Evolutionary conservation across 768 basidiomycete species (phyloP), one percentile per base, ranked within the genome.

Genomic region (Trametes cinnabarina): DNA sequence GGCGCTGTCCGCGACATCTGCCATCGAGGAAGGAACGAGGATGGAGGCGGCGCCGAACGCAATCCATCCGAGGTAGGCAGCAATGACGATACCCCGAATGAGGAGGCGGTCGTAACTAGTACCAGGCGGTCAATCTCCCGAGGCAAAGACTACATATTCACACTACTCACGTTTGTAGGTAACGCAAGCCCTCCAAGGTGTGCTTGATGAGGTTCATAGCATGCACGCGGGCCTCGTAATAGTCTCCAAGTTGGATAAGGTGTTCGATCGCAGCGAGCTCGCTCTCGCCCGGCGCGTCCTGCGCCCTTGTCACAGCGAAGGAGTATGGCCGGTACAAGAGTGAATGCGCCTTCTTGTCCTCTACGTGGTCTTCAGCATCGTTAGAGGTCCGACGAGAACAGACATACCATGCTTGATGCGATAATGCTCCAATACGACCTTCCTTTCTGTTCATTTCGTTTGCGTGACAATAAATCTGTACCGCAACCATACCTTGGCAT

Each of bases 31-130:
- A 8, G 79, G 75, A 23, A 81, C 74, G 51, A 88, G 72, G 6
- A 91, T 76, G 41, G 77, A 84, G 5, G 83, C 69, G 0, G 84
- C 82, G 6, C 82, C 76, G 69, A 83, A 92, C 1, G 83, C 84
- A 19, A 82, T 83, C 90, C 92, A 94, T 51, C 90, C 90, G 3
- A 79, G 68, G 69, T 94, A 94, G 1, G 89, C 90, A 7, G 78
- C 67, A 1, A 79, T 80, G 49, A 92, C 91, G 61, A 94, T 83
- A 3, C 66, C 73, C 15, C 85, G 82, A 26, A 94, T 86, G 43
- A 93, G 71, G 28, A 82, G 74, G 17, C 89, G 84, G 67, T 94
- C 90, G 69, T 93, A 94, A 12, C 82, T 79, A 54, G 2, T 14
- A 12, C 19, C 43, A 11, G 39, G 28, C 52, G 63, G 47, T 34